Evolutionary conservation across 2,329 filamentous ascomycete species (phyloP), one percentile per base, ranked within the genome.

Genomic region (Cercospora zeina): DNA sequence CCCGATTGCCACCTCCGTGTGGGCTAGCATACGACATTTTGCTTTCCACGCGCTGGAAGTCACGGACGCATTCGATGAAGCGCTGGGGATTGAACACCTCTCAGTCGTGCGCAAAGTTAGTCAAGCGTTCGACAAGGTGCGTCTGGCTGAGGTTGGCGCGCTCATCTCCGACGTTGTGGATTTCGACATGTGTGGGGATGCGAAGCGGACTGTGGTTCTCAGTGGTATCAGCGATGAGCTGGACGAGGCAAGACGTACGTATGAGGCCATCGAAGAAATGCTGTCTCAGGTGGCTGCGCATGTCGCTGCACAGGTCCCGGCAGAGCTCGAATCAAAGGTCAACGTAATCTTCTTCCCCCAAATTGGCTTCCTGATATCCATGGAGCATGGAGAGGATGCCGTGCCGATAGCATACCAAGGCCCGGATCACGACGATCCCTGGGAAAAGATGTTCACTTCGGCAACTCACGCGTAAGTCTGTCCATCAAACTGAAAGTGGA

Each of bases 291-390:
- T 91, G 1, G 87, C 87, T 4, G 79, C 81, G 16, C 82, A 85
- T n/a, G 79, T 96, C 61, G 83, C 84, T 0, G 74, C 76, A 13
- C 80, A 82, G 1, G 79, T 95, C 19, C 88, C 92, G 0, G 80
- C 83, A 62, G 80, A 82, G 16, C 75, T 83, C 1, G 77, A 81
- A 21, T 71, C 75, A 2, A 78, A 81, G 11, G 74, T 89, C 34
- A 93, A 93, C 59, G 96, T 96, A 65, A 89, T 95, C 16, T 96
- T 95, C 73, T 89, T 96, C 65, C 93, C 93, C 0, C 92, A 96
- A 70, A 85, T 97, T 37, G 95, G 95, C 0, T 99, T 97, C 72
- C 83, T 97, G 37, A 89, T 92, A 2, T 87, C 89, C 0, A 87
- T 96, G 14, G 83, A 83, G 1, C 75, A 87, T 3, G 84, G 91